Percentiles rank a stretch among this genome's conserved stretches.
These are phyloP conservation scores for Gautieria morchelliformis DNA, from an alignment of 768 basidiomycete genomes.

Conservation along the genomic window DNA sequence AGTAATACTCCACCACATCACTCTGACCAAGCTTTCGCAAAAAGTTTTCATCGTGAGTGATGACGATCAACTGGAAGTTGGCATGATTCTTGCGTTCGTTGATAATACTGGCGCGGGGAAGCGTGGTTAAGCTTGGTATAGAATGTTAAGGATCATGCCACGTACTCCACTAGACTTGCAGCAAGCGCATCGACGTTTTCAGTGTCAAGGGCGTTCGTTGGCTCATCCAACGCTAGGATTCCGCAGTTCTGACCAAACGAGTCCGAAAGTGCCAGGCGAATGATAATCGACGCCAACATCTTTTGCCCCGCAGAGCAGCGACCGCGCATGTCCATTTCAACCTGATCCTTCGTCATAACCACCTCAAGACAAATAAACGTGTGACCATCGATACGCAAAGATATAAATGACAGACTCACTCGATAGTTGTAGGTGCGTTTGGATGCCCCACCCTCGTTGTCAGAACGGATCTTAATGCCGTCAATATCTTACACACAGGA, in stretches of 20 bases:
- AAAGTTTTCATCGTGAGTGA: conserved; percentile 97
- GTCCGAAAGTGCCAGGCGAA: conserved; percentile 92
- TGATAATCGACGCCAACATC: conserved; percentile 96
- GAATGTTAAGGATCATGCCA: conserved; percentile 8
- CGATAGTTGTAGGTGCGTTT: conserved; percentile 96
- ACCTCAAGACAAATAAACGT: conserved; percentile 41
- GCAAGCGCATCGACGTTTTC: conserved; percentile 96
- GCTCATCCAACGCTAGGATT: conserved; percentile 94
- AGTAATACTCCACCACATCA: conserved; percentile 93
- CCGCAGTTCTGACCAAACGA: conserved; percentile 98
- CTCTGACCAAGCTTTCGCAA: conserved; percentile 80
- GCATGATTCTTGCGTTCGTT: conserved; percentile 80
- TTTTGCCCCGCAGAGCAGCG: conserved; percentile 98
- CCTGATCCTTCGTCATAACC: conserved; percentile 98
- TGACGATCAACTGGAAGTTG: conserved; percentile 94
- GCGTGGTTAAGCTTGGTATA: neutral
- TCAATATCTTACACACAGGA: conserved; percentile 68
- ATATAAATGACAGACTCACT: conserved; percentile 34
- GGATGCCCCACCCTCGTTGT: conserved; percentile 82
- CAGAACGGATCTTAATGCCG: conserved; percentile 90
- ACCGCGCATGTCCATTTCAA: conserved; percentile 99
- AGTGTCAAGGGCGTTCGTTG: conserved; percentile 91
- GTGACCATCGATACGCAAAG: neutral
- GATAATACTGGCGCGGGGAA: conserved; percentile 60
- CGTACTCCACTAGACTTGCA: conserved; percentile 83